Evolutionary conservation across 2,329 filamentous ascomycete genomes (phyloP), one percentile per base, ranked within the genome.

Genomic region (Colletotrichum euphorbiae): DNA sequence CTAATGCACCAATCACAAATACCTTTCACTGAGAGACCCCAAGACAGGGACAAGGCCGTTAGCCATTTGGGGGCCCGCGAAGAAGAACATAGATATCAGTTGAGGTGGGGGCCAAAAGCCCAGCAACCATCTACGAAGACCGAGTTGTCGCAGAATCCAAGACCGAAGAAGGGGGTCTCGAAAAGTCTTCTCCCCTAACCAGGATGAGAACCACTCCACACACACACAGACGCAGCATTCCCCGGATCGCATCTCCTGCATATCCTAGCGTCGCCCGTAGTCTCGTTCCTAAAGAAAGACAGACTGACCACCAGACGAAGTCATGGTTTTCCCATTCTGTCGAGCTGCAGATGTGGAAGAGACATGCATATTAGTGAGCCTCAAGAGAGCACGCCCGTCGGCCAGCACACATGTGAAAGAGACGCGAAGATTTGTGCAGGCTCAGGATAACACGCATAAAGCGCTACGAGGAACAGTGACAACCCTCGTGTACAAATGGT

Each of bases 211-310:
- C 38, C 57, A 51, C 8, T 13, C 19, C 0, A 33, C 24, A 58
- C 56, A 2, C 28, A 6, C 21, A 55, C 21, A 52, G 12, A 33
- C 24, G 58, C 42, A 50, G 19, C 65, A 68, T 68, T 68, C 65
- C 65, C 65, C 65, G 65, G 65, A 68, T 65, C 61, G 31, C 12
- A 43, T 65, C 61, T 50, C 65, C 65, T 59, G 61, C 65, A 54
- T 65, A 59, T 40, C 65, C 65, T 68, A 68, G 65, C 28, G 61
- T 42, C 15, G 21, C 11, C 17, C 65, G 9, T 38, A 52, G 64
- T 45, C 51, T 58, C 45, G 28, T 54, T 19, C 55, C 52, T 52
- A 36, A 19, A 40, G 42, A 19, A 13, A 17, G 19, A 6, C 21
- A 59, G 17, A n/a, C 42, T 55, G 21, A 31, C 17, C 40, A 65